Evolutionary conservation across 768 basidiomycete species (phyloP).

Genomic region (Sporobolomyces phaffii): DNA sequence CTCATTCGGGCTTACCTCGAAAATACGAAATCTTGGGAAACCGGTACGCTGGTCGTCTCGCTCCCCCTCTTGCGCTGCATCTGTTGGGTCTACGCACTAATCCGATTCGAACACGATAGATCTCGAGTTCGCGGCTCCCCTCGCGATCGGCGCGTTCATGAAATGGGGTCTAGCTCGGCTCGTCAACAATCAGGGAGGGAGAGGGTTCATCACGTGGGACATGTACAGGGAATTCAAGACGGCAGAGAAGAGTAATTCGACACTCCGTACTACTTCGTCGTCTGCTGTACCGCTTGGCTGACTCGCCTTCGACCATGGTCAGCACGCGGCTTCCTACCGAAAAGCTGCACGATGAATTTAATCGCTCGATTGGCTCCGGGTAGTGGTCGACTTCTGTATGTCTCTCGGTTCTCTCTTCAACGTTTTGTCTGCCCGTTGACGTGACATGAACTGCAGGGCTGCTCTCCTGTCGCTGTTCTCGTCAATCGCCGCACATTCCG

Average conservation of each 20-base stretch:
- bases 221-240: conserved; percentile 74
- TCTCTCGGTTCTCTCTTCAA: conserved; percentile 49
- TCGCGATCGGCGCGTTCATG: conserved; percentile 83
- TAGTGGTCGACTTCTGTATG: conserved; percentile 53
- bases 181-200: conserved; percentile 51
- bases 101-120: conserved; percentile 48
- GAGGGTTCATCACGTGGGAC: conserved; percentile 80
- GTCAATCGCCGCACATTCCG: conserved; percentile 73
- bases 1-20: conserved; percentile 71
- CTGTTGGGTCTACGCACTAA: no score
- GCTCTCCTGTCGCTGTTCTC: conserved; percentile 74
- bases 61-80: background rate
- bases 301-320: conserved; percentile 10
- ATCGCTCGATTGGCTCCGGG: conserved; percentile 52
- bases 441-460: conserved; percentile 30
- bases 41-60: conserved; percentile 45
- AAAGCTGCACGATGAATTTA: conserved; percentile 63
- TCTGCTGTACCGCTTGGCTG: conserved; percentile 39
- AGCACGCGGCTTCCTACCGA: conserved; percentile 64
- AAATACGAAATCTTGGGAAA: conserved; percentile 30
- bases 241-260: conserved; percentile 63
- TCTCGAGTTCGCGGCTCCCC: conserved; percentile 71
- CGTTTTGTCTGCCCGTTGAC: no score
- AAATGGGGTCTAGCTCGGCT: conserved; percentile 86
- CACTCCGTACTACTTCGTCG: background rate